phyloP scores from a whole-genome alignment of 495 filamentous ascomycete genomes.

The Margaritispora aquatica region DNA sequence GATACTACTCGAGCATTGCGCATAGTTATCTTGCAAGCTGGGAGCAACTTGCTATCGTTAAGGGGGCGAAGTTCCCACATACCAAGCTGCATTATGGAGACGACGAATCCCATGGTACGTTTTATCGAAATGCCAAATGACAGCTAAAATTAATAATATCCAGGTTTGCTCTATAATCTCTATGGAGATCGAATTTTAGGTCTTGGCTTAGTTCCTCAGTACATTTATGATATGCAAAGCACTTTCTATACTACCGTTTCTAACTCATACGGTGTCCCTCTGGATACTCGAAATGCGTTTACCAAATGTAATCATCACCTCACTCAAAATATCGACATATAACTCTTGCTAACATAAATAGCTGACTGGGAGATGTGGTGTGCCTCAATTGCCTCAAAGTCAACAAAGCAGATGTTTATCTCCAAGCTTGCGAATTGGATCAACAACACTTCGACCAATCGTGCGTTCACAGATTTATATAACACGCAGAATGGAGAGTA shows the following conservation, averaged over 20 bases:
- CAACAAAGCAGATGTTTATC: constrained; percentile 62
- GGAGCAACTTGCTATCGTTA: constrained; percentile 67
- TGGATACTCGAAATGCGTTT: constrained; percentile 77
- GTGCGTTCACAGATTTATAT: constrained; percentile 76
- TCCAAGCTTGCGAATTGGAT: constrained; percentile 69
- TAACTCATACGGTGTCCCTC: constrained; percentile 69
- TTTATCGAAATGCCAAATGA: constrained; percentile 38
- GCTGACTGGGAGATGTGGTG: constrained; percentile 81
- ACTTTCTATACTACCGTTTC: constrained; percentile 72
- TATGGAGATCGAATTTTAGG: constrained; percentile 73
- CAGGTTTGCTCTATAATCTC: constrained; percentile 85
- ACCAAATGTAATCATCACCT: constrained; percentile 51
- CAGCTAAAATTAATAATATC: constrained; percentile 29
- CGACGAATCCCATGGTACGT: constrained; percentile 37
- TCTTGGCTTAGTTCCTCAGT: constrained; percentile 61
- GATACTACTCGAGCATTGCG: constrained; percentile 60
- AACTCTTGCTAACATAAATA: background rate
- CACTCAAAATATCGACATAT: constrained; percentile 11
- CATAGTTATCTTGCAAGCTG: constrained; percentile 69
- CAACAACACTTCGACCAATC: constrained; percentile 63
- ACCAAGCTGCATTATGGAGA: constrained; percentile 60
- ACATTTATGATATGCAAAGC: constrained; percentile 74
- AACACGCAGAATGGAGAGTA: constrained; percentile 58
- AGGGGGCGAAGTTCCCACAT: constrained; percentile 55
- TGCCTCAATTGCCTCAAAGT: constrained; percentile 59